These are phyloP conservation scores for Trametes cubensis DNA, from an alignment of 768 basidiomycete genomes.

Conservation along the genomic window DNA sequence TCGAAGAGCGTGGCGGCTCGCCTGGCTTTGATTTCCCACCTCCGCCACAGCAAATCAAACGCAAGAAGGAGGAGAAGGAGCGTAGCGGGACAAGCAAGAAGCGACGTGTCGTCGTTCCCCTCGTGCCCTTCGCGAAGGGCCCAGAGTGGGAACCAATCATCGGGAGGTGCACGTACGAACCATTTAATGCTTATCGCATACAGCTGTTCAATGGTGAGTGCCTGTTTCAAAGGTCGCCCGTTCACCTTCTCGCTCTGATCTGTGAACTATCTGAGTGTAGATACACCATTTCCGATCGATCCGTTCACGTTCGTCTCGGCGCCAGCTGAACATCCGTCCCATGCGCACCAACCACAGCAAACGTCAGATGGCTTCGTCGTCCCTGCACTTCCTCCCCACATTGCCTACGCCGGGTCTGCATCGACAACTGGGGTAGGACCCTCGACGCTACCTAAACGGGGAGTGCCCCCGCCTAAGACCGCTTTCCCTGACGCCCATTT, in stretches of 20 bases:
- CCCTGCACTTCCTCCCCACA: constrained; percentile 34
- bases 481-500: constrained; percentile 72
- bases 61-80: constrained; percentile 62
- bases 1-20: constrained; percentile 45
- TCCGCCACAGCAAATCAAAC: constrained; percentile 43
- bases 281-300: constrained; percentile 71
- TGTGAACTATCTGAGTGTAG: constrained; percentile 39
- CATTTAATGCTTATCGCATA: constrained; percentile 75
- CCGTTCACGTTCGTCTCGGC: constrained; percentile 75
- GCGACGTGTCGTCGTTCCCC: constrained; percentile 73
- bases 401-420: constrained; percentile 6
- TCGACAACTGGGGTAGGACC: constrained; percentile 15
- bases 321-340: constrained; percentile 42
- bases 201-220: constrained; percentile 81
- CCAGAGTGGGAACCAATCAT: constrained; percentile 78
- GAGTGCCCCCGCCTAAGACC: constrained; percentile 46
- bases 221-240: constrained; percentile 2
- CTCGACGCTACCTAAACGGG: constrained; percentile 32
- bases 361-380: constrained; percentile 46
- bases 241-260: constrained; percentile 7
- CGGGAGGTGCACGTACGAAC: constrained; percentile 66
- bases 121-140: constrained; percentile 81
- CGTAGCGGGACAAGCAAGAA: constrained; percentile 60
- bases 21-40: constrained; percentile 28
- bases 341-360: constrained; percentile 30